These are phyloP conservation scores for Neopestalotiopsis sp. DNA, from an alignment of 2,329 filamentous ascomycete species.

Conservation along the genomic window DNA sequence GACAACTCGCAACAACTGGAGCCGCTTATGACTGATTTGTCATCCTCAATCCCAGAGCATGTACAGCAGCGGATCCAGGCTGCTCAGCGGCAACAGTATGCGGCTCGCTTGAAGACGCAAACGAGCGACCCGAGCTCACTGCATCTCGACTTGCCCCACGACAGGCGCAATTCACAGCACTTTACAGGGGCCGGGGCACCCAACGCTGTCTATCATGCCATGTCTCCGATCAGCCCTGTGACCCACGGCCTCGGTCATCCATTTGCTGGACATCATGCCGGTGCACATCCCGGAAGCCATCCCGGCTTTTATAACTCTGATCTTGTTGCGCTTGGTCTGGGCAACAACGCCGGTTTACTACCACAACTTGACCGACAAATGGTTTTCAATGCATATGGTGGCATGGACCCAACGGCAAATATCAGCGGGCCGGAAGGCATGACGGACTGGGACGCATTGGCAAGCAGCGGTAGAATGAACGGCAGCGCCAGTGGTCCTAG, in stretches of 20 bases:
- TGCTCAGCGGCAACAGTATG: slow-evolving; percentile 42
- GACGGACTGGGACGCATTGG: slow-evolving; percentile 52
- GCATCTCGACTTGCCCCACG: slow-evolving; percentile 32
- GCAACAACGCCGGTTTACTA: slow-evolving; percentile 56
- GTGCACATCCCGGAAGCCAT: slow-evolving; percentile 22
- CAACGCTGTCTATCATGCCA: slow-evolving; percentile 45
- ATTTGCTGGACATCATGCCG: slow-evolving; percentile 21
- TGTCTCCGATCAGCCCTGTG: slow-evolving; percentile 60
- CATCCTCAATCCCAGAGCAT: slow-evolving; percentile 35
- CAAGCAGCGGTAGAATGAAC: slow-evolving; percentile 37
- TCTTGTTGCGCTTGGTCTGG: slow-evolving; percentile 57
- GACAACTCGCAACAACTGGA: slow-evolving; percentile 42
- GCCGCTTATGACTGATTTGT: slow-evolving; percentile 43
- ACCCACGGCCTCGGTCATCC: slow-evolving; percentile 41
- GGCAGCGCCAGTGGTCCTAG: slow-evolving; percentile 31
- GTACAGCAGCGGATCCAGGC: slow-evolving; percentile 40
- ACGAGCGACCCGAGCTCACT: slow-evolving; percentile 45
- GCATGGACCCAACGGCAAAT: slow-evolving; percentile 47
- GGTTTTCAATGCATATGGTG: slow-evolving; percentile 74
- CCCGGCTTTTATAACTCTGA: slow-evolving; percentile 54
- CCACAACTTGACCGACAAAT: slow-evolving; percentile 78
- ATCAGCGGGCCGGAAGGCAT: slow-evolving; percentile 43
- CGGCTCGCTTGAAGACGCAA: slow-evolving; percentile 45
- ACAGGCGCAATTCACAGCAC: slow-evolving; percentile 40
- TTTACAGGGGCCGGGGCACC: slow-evolving; percentile 30